Base-by-base conservation (phyloP, 192 early-diverging fungal genomes). In the Backusella parvicylindrica region DNA sequence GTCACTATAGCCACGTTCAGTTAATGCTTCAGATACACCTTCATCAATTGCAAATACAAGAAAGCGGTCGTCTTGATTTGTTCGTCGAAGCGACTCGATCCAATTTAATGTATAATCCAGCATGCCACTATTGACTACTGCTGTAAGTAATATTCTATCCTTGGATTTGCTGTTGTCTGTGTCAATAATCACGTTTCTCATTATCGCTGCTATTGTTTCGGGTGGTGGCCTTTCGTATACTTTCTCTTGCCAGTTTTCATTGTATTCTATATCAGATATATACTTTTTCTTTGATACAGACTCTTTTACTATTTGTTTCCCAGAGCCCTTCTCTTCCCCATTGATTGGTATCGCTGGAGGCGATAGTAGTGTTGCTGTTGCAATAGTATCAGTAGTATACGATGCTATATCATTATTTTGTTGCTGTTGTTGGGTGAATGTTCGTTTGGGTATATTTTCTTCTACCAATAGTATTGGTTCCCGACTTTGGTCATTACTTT, bases 31-130 rank as follows among this genome's bases (percentile, higher is more conserved):
- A 11, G 67, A 68, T 40, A 83, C 49, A 13, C 36, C 75, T 16
- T 83, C 32, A 70, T 83, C 81, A 67, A 79, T 79, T 9, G 75
- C 77, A 68, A 83, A 83, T 0, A 83, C 72, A n/a, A 83, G 36
- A 47, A 70, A 83, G 13, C 64, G 65, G 11, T 72, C 47, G 30
- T 70, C 78, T 28, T 73, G 35, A 35, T 64, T 71, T 16, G 67
- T 53, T 30, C 32, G 64, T 53, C 72, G 60, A 11, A 83, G 67
- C 1, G 81, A 83, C 35, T 76, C 77, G 32, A 79, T 79, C 81
- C 81, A 83, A 69, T 83, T 83, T 18, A 83, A 43, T 4, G 81
- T 79, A 72, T 79, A 83, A 37, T 83, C 78, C 1, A 47, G 66
- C 81, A 83, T 83, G 16, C 81, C 81, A 15, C 33, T 60, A 63